A percentile compares a stretch with the other conserved stretches of the same genome.
Conservation (phyloP, 2,329 filamentous ascomycete genomes). For the Fusarium denticulatum region DNA sequence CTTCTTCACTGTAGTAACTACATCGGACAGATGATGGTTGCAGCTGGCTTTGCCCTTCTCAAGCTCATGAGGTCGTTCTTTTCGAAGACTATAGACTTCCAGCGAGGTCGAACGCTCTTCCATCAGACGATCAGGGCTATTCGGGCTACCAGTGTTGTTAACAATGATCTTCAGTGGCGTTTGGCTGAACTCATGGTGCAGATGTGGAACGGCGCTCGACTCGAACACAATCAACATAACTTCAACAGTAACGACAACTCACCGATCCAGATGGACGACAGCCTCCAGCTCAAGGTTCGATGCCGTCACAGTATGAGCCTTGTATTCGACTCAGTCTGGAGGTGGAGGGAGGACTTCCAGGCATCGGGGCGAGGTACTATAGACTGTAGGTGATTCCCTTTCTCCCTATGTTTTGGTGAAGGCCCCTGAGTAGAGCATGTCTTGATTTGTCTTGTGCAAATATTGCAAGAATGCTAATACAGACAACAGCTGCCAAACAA, state of each 20-base stretch:
- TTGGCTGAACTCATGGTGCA: slow-evolving; percentile 87
- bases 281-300: slow-evolving; percentile 81
- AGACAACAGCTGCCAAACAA: slow-evolving; percentile 74
- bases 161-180: slow-evolving; percentile 82
- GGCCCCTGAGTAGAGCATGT: slow-evolving; percentile 40
- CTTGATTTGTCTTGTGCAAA: slow-evolving; percentile 33
- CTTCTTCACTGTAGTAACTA: slow-evolving; percentile 78
- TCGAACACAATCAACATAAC: slow-evolving; percentile 59
- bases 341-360: slow-evolving; percentile 84
- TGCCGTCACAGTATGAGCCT: slow-evolving; percentile 87
- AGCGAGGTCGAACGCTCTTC: slow-evolving; percentile 74
- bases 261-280: slow-evolving; percentile 70
- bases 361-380: slow-evolving; percentile 74
- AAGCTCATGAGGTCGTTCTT: slow-evolving; percentile 84
- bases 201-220: slow-evolving; percentile 79
- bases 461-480: slow-evolving; percentile 36
- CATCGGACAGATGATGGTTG: slow-evolving; percentile 87
- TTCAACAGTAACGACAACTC: slow-evolving; percentile 61
- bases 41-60: slow-evolving; percentile 78
- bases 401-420: slow-evolving; percentile 21
- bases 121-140: slow-evolving; percentile 76
- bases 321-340: slow-evolving; percentile 86
- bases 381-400: slow-evolving; percentile 67
- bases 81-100: slow-evolving; percentile 74
- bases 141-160: slow-evolving; percentile 76